Conservation (phyloP, 2,329 filamentous ascomycete genomes). For the Calonectria hongkongensis region DNA sequence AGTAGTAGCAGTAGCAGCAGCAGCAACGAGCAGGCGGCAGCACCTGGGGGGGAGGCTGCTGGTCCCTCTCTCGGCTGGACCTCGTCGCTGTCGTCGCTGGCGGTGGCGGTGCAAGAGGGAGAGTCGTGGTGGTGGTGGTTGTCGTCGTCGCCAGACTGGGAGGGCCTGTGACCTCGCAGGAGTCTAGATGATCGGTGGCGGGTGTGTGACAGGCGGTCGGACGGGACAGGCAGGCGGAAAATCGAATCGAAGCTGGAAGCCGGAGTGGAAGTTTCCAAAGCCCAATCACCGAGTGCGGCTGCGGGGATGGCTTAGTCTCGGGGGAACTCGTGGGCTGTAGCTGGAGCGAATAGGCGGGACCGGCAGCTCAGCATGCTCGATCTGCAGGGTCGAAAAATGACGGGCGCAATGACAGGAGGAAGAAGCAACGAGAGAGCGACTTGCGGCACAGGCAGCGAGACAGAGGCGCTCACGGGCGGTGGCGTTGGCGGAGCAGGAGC, state of each 20-base stretch:
- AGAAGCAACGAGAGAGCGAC: slow-evolving; percentile 18
- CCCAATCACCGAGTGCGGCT: slow-evolving; percentile 50
- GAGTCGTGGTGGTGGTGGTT: not conserved
- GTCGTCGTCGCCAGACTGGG: not conserved
- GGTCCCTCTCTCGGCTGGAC: slow-evolving; percentile 16
- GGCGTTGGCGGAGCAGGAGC: slow-evolving; percentile 10
- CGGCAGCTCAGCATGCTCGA: slow-evolving; percentile 47
- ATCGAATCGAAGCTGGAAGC: slow-evolving; percentile 32
- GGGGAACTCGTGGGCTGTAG: slow-evolving; percentile 49
- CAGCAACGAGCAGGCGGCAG: slow-evolving; percentile 22
- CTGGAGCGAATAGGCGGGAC: slow-evolving; percentile 48
- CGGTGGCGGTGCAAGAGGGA: not conserved
- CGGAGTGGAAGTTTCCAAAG: slow-evolving; percentile 35
- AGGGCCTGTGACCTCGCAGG: slow-evolving; percentile 12
- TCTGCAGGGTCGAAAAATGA: slow-evolving; percentile 39
- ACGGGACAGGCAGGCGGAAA: slow-evolving; percentile 25
- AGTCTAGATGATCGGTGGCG: slow-evolving; percentile 22
- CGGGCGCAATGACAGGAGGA: slow-evolving; percentile 17
- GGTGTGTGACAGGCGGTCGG: slow-evolving; percentile 27
- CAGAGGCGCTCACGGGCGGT: slow-evolving; percentile 21
- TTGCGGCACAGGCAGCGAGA: slow-evolving; percentile 23
- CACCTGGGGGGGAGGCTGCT: slow-evolving; percentile 31
- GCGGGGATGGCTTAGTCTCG: slow-evolving; percentile 53
- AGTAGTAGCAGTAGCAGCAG: slow-evolving; percentile 14
- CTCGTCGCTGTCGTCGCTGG: not conserved